phyloP scores from a whole-genome alignment of 306 rosid species.

The Castanospermum australe region DNA sequence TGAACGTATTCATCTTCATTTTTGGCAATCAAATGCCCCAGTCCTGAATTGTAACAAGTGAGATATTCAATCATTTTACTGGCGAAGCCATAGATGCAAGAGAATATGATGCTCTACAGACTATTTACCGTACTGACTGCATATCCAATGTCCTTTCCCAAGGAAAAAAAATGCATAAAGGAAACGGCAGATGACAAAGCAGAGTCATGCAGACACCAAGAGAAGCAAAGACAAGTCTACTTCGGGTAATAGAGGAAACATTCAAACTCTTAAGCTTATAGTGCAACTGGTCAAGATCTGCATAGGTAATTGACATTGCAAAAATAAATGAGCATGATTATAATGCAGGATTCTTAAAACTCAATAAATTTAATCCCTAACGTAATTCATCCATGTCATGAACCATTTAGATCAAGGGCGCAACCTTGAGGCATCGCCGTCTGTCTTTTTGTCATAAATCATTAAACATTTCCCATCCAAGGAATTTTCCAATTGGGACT shows the following conservation, averaged over 20 bases:
- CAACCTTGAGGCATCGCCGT: neutral
- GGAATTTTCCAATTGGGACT: neutral
- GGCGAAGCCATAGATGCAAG: conserved; percentile 9
- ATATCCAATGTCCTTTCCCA: neutral
- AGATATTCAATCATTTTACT: conserved; percentile 26
- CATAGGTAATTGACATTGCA: no score
- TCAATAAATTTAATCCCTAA: neutral
- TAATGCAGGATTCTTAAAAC: neutral
- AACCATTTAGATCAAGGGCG: neutral
- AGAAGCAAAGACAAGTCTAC: neutral
- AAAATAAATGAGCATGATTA: neutral
- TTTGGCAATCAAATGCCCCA: conserved; percentile 69
- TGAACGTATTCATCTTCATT: conserved; percentile 87
- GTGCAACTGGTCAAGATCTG: neutral
- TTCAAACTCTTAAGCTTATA: conserved; percentile 56
- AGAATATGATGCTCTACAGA: neutral
- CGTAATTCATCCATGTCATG: neutral
- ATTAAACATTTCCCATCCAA: neutral
- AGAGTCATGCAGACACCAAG: neutral
- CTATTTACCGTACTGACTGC: neutral
- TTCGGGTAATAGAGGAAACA: conserved; percentile 21
- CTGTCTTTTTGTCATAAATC: no score
- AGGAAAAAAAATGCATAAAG: neutral
- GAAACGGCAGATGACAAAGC: neutral
- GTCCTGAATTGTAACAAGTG: conserved; percentile 49